Evolutionary conservation across 805 yeast species (phyloP).

Genomic region (Nakazawaea siamensis): DNA sequence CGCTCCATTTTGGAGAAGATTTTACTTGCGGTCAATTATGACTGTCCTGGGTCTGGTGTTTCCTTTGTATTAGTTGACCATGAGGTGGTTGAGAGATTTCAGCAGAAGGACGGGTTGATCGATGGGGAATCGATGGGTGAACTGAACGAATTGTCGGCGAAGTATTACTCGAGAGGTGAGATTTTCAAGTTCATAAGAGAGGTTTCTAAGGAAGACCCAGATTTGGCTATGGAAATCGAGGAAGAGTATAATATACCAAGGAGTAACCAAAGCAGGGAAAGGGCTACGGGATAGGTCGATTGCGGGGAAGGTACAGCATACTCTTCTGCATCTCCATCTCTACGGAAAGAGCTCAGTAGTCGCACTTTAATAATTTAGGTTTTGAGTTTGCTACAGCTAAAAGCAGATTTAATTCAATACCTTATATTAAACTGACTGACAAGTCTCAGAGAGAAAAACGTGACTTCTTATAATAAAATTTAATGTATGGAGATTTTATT

Average conservation of each 20-base stretch:
- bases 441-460: no score
- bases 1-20: constrained; percentile 47
- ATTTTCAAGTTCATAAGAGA: constrained; percentile 31
- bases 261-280: constrained; percentile 5
- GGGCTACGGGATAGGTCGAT: neutral
- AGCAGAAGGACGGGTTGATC: constrained; percentile 21
- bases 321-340: no score
- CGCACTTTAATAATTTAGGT: no score
- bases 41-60: constrained; percentile 50
- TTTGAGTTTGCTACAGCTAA: no score
- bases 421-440: no score
- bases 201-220: constrained; percentile 31
- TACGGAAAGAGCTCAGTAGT: no score
- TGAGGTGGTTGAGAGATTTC: constrained; percentile 32
- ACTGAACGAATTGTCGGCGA: constrained; percentile 21
- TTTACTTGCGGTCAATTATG: constrained; percentile 43
- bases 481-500: no score
- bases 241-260: constrained; percentile 20
- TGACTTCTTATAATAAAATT: no score
- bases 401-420: no score
- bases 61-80: constrained; percentile 40
- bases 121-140: constrained; percentile 7
- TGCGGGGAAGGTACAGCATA: no score
- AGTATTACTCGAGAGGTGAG: constrained; percentile 38
- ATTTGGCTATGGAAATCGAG: constrained; percentile 26